phyloP scores from a whole-genome alignment of 495 filamentous ascomycete genomes.

The Melanomma pulvis-pyrius region DNA sequence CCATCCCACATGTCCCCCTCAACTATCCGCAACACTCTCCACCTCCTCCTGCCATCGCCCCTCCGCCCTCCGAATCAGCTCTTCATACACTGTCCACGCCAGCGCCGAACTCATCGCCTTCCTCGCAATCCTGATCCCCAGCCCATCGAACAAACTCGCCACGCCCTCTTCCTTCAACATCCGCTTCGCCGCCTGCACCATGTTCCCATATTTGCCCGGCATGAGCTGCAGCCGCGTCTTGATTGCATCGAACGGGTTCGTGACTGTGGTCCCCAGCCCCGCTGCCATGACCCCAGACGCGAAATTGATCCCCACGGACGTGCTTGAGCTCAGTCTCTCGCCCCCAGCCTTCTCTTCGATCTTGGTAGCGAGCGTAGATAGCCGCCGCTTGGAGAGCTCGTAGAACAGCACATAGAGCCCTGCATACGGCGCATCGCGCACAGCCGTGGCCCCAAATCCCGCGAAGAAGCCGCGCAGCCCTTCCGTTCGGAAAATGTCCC shows the following conservation, averaged over 20 bases:
- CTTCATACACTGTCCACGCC: constrained; percentile 97
- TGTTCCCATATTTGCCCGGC: constrained; percentile 81
- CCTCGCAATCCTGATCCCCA: constrained; percentile 83
- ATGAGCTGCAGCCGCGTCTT: constrained; percentile 94
- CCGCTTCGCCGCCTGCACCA: constrained; percentile 69
- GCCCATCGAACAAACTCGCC: constrained; percentile 79
- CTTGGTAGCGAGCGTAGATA: constrained; percentile 49
- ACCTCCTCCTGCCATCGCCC: constrained; percentile 52
- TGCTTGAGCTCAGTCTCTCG: constrained; percentile 22
- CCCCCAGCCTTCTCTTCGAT: constrained; percentile 26
- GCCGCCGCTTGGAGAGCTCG: constrained; percentile 76
- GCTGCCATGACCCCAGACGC: constrained; percentile 76
- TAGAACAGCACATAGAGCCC: constrained; percentile 95
- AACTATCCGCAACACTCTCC: constrained; percentile 4
- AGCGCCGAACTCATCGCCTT: constrained; percentile 91
- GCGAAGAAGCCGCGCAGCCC: constrained; percentile 86
- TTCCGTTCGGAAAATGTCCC: constrained; percentile 72
- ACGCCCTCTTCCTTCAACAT: constrained; percentile 85
- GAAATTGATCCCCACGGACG: constrained; percentile 74
- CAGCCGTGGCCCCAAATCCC: constrained; percentile 90
- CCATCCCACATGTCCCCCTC: neutral
- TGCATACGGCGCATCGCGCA: constrained; percentile 92
- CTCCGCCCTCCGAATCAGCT: constrained; percentile 79
- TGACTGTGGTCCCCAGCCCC: constrained; percentile 78
- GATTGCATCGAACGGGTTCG: constrained; percentile 95